Evolutionary conservation across 768 basidiomycete genomes (phyloP).

Genomic region (Serendipita vermifera): DNA sequence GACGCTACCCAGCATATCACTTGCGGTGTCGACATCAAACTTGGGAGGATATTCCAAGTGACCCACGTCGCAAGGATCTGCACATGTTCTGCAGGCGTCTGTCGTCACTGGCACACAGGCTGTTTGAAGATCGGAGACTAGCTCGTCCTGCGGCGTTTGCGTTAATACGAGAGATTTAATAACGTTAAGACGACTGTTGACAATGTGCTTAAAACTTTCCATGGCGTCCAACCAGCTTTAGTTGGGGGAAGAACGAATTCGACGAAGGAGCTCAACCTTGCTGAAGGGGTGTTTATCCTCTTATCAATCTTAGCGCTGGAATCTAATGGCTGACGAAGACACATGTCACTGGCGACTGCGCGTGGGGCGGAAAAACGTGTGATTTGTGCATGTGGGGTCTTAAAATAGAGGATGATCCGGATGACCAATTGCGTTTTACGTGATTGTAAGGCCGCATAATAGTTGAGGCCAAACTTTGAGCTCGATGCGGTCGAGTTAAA

Average conservation of each 20-base stretch:
- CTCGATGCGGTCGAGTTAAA: not conserved
- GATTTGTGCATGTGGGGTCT: too few relatives aligned
- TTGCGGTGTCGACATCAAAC: constrained; percentile 67
- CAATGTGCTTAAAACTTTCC: not conserved
- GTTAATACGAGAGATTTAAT: constrained; percentile 5
- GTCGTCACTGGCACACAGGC: constrained; percentile 20
- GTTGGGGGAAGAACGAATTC: too few relatives aligned
- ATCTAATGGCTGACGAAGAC: too few relatives aligned
- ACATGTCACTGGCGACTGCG: too few relatives aligned
- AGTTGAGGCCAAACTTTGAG: too few relatives aligned
- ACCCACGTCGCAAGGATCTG: constrained; percentile 33
- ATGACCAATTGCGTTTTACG: too few relatives aligned
- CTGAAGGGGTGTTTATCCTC: too few relatives aligned
- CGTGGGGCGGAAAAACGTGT: too few relatives aligned
- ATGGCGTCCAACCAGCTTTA: constrained; percentile 33
- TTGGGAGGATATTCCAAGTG: constrained; percentile 61
- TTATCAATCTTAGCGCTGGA: too few relatives aligned
- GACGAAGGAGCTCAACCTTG: too few relatives aligned
- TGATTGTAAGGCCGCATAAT: too few relatives aligned
- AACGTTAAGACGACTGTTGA: not conserved
- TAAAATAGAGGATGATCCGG: too few relatives aligned
- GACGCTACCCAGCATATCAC: constrained; percentile 72
- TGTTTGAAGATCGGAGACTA: constrained; percentile 14
- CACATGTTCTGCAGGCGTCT: constrained; percentile 21
- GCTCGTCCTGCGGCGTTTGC: constrained; percentile 12